Base-by-base conservation (phyloP, 2,329 filamentous ascomycete genomes). In the Aureobasidium sp. region DNA sequence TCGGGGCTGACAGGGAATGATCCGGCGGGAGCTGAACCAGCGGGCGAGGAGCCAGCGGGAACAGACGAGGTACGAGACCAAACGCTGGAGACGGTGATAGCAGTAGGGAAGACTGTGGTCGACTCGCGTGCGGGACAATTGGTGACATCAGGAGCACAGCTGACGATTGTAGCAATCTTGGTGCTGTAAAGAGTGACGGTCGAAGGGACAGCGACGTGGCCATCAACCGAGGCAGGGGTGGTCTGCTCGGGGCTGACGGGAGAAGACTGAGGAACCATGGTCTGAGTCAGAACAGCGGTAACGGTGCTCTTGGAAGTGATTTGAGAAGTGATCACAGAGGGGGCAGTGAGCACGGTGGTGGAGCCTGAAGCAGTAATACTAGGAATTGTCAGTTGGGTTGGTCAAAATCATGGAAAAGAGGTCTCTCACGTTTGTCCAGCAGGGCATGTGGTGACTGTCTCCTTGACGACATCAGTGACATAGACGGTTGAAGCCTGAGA, bases 361-460 rank as follows among this genome's bases (percentile, higher is more conserved):
- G 15, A n/a, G 9, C 53, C 70, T 65, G 72, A 73, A 64, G 72
- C 68, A 62, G 70, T 72, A 65, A 48, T 27, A 29, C 45, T 50
- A 35, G n/a, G 5, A 66, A 47, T 73, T 74, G 64, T 75, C 68
- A 52, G 39, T 12, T 9, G 19, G 19, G 8, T 31, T 47, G 19
- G 27, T 15, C 35, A 7, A 37, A 33, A 31, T 2, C 27, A 56
- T n/a, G 29, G 19, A 39, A 39, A 61, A 22, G 33, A 31, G 31
- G 11, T 6, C 5, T 4, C 39, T 48, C 17, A 37, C 19, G 60
- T 62, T 5, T 53, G 47, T n/a, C 54, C 54, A 24, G 67, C 71
- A 29, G 74, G 74, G 66, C 75, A 77, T 65, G 71, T 68, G 31
- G 70, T 72, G 27, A 74, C 49, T 15, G 69, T 70, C 58, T 65